Evolutionary conservation across 345 rosid species (phyloP).

Genomic region (Noccaea bulbosa): DNA sequence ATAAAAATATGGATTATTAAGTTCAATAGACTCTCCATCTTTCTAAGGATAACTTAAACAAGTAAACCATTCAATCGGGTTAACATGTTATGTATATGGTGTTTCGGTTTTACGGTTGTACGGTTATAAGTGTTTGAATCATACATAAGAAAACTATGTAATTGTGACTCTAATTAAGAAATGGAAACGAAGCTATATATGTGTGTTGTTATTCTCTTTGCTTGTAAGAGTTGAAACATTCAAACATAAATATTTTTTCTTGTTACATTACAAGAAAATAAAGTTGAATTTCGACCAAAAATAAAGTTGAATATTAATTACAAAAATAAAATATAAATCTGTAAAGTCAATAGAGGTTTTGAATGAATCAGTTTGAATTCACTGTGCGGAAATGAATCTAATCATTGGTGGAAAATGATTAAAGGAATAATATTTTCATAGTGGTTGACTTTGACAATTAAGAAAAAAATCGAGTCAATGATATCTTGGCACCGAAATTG

Average conservation of each 20-base stretch:
- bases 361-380: conserved; percentile 36
- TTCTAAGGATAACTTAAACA: neutral
- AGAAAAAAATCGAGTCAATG: conserved; percentile 25
- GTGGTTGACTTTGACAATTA: conserved; percentile 33
- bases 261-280: neutral
- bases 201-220: neutral
- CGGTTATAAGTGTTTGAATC: neutral
- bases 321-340: neutral
- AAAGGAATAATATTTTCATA: neutral
- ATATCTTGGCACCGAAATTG: conserved; percentile 16
- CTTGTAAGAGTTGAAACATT: neutral
- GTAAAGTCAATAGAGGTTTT: conserved; percentile 21
- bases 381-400: conserved; percentile 28
- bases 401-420: conserved; percentile 34
- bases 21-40: neutral
- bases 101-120: neutral
- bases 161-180: neutral
- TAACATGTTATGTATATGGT: neutral
- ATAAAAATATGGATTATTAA: conserved; percentile 15
- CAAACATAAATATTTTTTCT: neutral
- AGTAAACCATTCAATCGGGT: conserved; percentile 1
- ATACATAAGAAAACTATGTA: neutral
- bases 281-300: too few species aligned
- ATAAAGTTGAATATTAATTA: neutral
- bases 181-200: neutral